Conservation (phyloP, 805 yeast genomes). For the Yarrowia phangngaensis region DNA sequence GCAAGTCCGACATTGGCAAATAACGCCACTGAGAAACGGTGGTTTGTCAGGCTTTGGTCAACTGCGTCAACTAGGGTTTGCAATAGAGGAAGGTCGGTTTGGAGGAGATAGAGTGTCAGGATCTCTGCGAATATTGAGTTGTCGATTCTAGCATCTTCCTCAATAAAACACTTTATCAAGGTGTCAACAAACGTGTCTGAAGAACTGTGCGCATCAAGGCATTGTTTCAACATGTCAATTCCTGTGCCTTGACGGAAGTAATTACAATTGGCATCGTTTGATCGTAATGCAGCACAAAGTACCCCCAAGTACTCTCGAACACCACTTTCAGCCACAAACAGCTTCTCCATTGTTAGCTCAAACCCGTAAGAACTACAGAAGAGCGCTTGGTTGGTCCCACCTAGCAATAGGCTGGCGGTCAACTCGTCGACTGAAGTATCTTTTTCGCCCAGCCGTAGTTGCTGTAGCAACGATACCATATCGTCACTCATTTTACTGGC, state of each 20-base stretch:
- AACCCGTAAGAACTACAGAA: slow-evolving; percentile 24
- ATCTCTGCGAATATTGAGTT: slow-evolving; percentile 15
- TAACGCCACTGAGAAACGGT: slow-evolving; percentile 7
- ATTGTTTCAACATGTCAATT: slow-evolving; percentile 11
- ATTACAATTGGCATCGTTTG: slow-evolving; percentile 19
- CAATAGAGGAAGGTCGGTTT: neutral
- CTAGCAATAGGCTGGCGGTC: neutral
- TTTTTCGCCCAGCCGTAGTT: slow-evolving; percentile 1
- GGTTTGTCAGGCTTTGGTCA: neutral
- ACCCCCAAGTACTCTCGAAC: slow-evolving; percentile 1
- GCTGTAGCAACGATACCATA: slow-evolving; percentile 14
- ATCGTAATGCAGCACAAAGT: slow-evolving; percentile 1
- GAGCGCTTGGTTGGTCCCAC: slow-evolving; percentile 17
- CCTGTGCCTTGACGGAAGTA: slow-evolving; percentile 18
- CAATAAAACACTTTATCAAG: slow-evolving; percentile 12
- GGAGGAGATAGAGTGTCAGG: slow-evolving; percentile 10
- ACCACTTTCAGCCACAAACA: slow-evolving; percentile 6
- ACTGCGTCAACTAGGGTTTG: slow-evolving; percentile 1
- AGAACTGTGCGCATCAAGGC: slow-evolving; percentile 12
- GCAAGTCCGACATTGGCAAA: slow-evolving; percentile 15
- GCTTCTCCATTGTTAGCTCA: slow-evolving; percentile 23
- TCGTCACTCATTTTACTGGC: slow-evolving; percentile 20
- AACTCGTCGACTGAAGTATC: neutral
- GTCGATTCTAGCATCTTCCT: slow-evolving; percentile 6
- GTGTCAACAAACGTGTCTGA: slow-evolving; percentile 2